Evolutionary conservation across 164 flowering plant species (phyloP), one percentile per base, ranked within the genome.

Genomic region (Nelumbo lutea): DNA sequence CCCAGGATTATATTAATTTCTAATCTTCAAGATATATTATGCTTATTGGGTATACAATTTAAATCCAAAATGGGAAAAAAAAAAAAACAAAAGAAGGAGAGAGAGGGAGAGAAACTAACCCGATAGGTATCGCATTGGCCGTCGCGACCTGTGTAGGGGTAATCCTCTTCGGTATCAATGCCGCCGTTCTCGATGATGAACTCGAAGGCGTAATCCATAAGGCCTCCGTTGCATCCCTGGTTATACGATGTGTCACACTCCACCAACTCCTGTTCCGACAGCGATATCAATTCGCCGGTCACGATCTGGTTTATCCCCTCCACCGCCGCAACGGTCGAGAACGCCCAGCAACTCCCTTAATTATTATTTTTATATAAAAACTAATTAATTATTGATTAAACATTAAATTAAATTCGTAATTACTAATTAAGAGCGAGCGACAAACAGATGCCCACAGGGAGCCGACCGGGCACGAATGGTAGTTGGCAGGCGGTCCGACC

Each of bases 281-380:
- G 81, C 42, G 91, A 76, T 67, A 86, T 69, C 8, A 94, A 64
- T 44, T 88, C 86, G 5, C 86, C 96, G 0, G 93, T 89, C 3
- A 81, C 91, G 5, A 94, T 85, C 72, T 90, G 68, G 85, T 91
- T 94, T 59, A 94, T 77, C 14, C 95, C 96, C 81, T 94, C 98
- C 61, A 94, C 93, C 0, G 97, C 86, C 1, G 96, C 96, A 11
- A 90, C 75, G 0, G 98, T 89, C 38, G 98, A 94, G 72, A 94
- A 94, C 7, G 98, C 98, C 98, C 98, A 94, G 79, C 97, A 91
- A 75, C 97, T 90, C 15, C 96, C 96, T 90, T 73, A 41, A 4
- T 50, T 40, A 27, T 40, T 43, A 5, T 27, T 11, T 62, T 27
- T n/a, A 4, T 4, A 27, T 27, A 27, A 27, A 27, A 27, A 27